A percentile compares a stretch with the other conserved stretches of the same genome.
phyloP scores from a whole-genome alignment of 768 basidiomycete genomes.

The Phlegmacium glaucopus region DNA sequence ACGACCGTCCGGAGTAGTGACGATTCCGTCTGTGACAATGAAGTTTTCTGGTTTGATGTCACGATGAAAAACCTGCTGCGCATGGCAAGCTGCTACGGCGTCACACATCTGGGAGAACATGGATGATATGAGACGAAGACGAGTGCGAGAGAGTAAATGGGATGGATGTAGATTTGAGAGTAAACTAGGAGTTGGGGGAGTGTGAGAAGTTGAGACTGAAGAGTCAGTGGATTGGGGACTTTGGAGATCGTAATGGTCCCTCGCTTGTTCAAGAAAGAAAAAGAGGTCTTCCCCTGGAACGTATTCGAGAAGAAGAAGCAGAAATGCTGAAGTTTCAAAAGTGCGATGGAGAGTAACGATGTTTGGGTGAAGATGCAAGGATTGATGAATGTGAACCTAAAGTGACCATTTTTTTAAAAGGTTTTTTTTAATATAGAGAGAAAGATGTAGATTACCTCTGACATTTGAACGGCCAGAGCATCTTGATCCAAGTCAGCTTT shows the following conservation, averaged over 20 bases:
- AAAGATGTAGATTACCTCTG: slow-evolving; percentile 58
- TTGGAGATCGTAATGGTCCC: slow-evolving; percentile 74
- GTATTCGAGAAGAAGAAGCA: slow-evolving; percentile 91
- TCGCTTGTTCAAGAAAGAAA: slow-evolving; percentile 96
- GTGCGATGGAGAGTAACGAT: slow-evolving; percentile 95
- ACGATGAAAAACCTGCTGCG: slow-evolving; percentile 86
- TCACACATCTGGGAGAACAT: slow-evolving; percentile 99
- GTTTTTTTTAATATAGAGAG: too few relatives aligned
- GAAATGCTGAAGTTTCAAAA: slow-evolving; percentile 85
- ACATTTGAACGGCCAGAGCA: slow-evolving; percentile 82
- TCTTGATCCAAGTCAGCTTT: slow-evolving; percentile 92
- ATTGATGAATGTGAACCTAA: slow-evolving; percentile 95
- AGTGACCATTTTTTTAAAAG: too few relatives aligned
- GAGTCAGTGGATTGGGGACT: slow-evolving; percentile 33
- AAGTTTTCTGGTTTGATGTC: slow-evolving; percentile 99
- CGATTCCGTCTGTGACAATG: slow-evolving; percentile 84
- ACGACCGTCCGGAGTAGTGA: slow-evolving; percentile 48
- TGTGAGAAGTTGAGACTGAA: slow-evolving; percentile 49
- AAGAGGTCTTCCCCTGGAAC: slow-evolving; percentile 97
- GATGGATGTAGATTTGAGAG: slow-evolving; percentile 78
- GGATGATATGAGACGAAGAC: slow-evolving; percentile 88
- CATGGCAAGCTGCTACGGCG: slow-evolving; percentile 93
- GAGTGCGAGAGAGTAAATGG: slow-evolving; percentile 80
- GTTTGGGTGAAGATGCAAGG: slow-evolving; percentile 83
- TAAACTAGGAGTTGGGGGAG: slow-evolving; percentile 91